A percentile compares a stretch with the other conserved stretches of the same genome.
Evolutionary conservation across 169 alveolate genomes (phyloP).

Genomic region (Toxoplasma gondii): DNA sequence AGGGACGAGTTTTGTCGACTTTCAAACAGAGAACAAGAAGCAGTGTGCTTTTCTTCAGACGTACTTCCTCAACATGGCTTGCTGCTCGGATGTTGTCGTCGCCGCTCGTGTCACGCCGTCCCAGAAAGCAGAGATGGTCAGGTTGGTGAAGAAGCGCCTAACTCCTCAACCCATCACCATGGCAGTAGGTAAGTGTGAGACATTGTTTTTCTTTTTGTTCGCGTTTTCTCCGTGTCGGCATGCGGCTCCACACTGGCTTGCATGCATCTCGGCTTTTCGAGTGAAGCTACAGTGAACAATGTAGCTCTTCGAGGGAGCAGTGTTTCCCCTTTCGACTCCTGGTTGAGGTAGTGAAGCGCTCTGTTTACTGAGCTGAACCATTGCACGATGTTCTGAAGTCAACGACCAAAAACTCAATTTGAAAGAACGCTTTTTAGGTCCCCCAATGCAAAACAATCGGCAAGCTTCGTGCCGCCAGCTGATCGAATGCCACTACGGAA

Average conservation of each 20-base stretch:
- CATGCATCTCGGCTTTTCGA: neutral
- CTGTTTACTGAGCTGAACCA: no score
- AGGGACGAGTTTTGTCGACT: no score
- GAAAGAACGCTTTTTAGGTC: no score
- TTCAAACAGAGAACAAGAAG: no score
- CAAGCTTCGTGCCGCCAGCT: no score
- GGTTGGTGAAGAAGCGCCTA: constrained; percentile 58
- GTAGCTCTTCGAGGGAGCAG: no score
- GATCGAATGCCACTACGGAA: no score
- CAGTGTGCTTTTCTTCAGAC: constrained; percentile 30
- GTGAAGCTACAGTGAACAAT: neutral
- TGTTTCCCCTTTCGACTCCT: no score
- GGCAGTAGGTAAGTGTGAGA: constrained; percentile 39
- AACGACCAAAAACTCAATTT: no score
- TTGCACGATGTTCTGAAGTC: no score
- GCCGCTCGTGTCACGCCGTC: constrained; percentile 97
- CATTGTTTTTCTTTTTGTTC: neutral
- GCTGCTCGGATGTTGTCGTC: constrained; percentile 84
- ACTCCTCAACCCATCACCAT: constrained; percentile 63
- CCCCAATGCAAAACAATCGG: no score
- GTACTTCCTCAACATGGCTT: constrained; percentile 70
- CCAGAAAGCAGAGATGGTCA: constrained; percentile 94
- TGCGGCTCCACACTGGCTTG: neutral
- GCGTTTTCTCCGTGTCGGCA: neutral
- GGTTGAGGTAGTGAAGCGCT: no score